phyloP scores from a whole-genome alignment of 306 rosid species.

The Cyamopsis tetragonoloba region DNA sequence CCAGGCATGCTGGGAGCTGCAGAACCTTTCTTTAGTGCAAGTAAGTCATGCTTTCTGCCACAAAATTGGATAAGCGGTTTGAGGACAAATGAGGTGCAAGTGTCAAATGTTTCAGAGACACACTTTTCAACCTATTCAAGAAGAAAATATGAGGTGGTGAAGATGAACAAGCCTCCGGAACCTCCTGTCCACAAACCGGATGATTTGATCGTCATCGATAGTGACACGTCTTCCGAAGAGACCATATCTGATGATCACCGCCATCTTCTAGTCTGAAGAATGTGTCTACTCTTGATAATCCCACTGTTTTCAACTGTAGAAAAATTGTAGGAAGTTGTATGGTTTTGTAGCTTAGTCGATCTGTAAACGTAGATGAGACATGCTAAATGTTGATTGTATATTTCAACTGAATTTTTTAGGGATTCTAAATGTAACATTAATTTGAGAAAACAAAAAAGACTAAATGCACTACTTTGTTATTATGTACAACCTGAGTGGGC shows the following conservation, averaged over 20 bases:
- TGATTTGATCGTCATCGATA: constrained; percentile 45
- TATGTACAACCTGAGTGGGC: not conserved
- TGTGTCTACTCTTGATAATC: constrained; percentile 19
- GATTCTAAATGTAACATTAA: not conserved
- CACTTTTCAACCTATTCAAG: constrained; percentile 33
- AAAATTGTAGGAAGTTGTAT: constrained; percentile 21
- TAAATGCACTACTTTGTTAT: not conserved
- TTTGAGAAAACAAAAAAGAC: not conserved
- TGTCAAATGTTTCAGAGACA: constrained; percentile 31
- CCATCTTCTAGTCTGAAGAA: constrained; percentile 33
- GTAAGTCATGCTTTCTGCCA: constrained; percentile 25
- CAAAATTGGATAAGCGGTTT: constrained; percentile 32
- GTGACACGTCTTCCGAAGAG: constrained; percentile 67
- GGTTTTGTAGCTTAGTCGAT: constrained; percentile 26
- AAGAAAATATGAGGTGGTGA: constrained; percentile 29
- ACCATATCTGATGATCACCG: constrained; percentile 57
- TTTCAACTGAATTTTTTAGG: not conserved
- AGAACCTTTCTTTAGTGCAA: constrained; percentile 21
- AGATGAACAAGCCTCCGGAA: constrained; percentile 31
- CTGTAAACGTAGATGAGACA: constrained; percentile 23
- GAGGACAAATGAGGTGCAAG: constrained; percentile 14
- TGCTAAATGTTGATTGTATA: constrained; percentile 7
- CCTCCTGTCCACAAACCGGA: constrained; percentile 23
- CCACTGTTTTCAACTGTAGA: constrained; percentile 15
- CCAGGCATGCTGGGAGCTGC: constrained; percentile 23